Percentiles rank a stretch among this genome's conserved stretches.
These are phyloP conservation scores for Ilyonectria mors-panacis DNA, from an alignment of 2,329 filamentous ascomycete genomes.

Conservation along the genomic window DNA sequence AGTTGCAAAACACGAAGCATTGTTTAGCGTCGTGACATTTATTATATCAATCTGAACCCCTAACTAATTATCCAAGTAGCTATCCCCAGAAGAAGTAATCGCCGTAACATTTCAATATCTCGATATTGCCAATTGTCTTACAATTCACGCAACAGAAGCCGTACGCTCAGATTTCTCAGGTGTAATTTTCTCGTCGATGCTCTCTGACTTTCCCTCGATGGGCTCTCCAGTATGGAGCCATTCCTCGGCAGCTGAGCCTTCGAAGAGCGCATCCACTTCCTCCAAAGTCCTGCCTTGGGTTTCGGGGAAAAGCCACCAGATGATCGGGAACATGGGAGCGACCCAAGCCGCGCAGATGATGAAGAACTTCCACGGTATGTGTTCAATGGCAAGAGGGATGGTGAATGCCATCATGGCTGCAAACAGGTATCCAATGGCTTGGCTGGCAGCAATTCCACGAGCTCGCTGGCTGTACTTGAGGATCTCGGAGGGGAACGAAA, in stretches of 20 bases:
- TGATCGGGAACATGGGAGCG: not conserved
- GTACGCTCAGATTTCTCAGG: no score
- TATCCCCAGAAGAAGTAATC: no score
- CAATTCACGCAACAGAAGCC: no score
- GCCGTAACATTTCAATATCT: no score
- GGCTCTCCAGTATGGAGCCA: no score
- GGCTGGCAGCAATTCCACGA: not conserved
- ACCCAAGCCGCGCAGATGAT: constrained; percentile 1
- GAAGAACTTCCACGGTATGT: constrained; percentile 6
- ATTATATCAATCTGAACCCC: no score
- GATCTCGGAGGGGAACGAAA: constrained; percentile 3
- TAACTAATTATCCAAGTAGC: no score
- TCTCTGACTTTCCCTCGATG: no score
- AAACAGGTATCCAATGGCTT: constrained; percentile 7
- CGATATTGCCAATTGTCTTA: no score
- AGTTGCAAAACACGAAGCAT: no score
- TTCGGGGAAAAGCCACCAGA: constrained; percentile 11
- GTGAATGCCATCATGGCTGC: constrained; percentile 3
- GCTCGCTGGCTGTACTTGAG: constrained; percentile 8
- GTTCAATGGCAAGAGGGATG: constrained; percentile 3
- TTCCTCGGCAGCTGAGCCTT: not conserved
- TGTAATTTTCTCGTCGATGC: no score
- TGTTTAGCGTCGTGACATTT: no score
- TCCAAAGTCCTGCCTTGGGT: constrained; percentile 12
- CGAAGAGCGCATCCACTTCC: constrained; percentile 6